phyloP scores from a whole-genome alignment of 1,284 basidiomycete species.

The Lignosus rhinocerotis region DNA sequence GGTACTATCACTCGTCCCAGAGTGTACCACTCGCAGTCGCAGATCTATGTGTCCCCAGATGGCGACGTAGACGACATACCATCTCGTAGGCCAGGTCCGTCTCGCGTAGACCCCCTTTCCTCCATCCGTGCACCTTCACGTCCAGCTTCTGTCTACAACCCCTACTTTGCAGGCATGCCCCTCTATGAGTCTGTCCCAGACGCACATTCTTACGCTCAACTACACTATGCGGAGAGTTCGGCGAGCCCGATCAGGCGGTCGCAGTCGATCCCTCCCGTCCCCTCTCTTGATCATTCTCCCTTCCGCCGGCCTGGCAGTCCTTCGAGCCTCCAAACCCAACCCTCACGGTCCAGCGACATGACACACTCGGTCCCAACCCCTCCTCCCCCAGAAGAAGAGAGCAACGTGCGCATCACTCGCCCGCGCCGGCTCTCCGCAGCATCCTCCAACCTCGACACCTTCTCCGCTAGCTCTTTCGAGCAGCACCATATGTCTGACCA shows the following conservation, averaged over 20 bases:
- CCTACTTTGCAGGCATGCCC: slow-evolving; percentile 33
- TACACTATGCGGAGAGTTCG: slow-evolving; percentile 19
- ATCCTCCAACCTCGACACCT: slow-evolving; percentile 40
- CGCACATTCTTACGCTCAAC: slow-evolving; percentile 13
- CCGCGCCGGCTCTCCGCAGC: slow-evolving; percentile 34
- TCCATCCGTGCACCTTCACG: slow-evolving; percentile 24
- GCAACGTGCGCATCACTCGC: slow-evolving; percentile 29
- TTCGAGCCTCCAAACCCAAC: slow-evolving; percentile 32
- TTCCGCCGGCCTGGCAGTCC: slow-evolving; percentile 31
- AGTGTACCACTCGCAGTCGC: slow-evolving; percentile 59
- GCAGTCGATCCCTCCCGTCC: slow-evolving; percentile 33
- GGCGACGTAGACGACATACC: slow-evolving; percentile 12
- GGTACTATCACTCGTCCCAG: slow-evolving; percentile 63
- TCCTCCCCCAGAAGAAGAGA: slow-evolving; percentile 30
- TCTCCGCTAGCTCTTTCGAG: slow-evolving; percentile 43
- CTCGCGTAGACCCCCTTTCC: slow-evolving; percentile 13
- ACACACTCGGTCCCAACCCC: slow-evolving; percentile 36
- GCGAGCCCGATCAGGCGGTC: slow-evolving; percentile 27
- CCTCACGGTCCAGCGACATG: slow-evolving; percentile 34
- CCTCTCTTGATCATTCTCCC: slow-evolving; percentile 32
- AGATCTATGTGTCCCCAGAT: slow-evolving; percentile 28
- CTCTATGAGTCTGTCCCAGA: slow-evolving; percentile 22
- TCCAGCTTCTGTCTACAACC: slow-evolving; percentile 32
- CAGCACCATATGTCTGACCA: slow-evolving; percentile 35
- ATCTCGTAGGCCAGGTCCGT: slow-evolving; percentile 15